A percentile compares a stretch with the other conserved stretches of the same genome.
Conservation (phyloP, 768 basidiomycete genomes). For the Imleria badia region DNA sequence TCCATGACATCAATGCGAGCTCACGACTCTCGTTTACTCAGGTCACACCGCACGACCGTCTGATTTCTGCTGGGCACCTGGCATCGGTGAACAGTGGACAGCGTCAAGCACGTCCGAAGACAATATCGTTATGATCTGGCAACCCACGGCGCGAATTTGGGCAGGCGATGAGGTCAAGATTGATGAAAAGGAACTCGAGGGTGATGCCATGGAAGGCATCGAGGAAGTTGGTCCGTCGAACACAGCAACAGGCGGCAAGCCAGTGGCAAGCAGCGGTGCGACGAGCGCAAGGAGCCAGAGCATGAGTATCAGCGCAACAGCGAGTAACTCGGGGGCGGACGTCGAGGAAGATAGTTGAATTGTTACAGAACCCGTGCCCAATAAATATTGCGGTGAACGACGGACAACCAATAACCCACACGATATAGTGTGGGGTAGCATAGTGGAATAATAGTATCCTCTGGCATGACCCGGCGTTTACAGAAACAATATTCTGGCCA, state of each 20-base stretch:
- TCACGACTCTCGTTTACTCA: constrained; percentile 27
- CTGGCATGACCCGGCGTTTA: constrained; percentile 30
- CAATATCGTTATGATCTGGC: constrained; percentile 97
- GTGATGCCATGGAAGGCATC: constrained; percentile 74
- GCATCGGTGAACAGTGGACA: constrained; percentile 79
- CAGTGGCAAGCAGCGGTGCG: constrained; percentile 26
- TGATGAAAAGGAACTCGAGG: constrained; percentile 82
- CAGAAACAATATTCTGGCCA: constrained; percentile 65
- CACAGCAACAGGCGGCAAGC: constrained; percentile 17
- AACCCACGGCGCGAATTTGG: constrained; percentile 93
- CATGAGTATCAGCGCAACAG: constrained; percentile 57
- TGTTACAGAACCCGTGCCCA: constrained; percentile 4
- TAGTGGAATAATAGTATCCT: background rate
- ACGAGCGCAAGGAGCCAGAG: constrained; percentile 54
- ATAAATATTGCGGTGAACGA: constrained; percentile 13
- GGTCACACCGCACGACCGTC: constrained; percentile 88
- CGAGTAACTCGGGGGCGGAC: constrained; percentile 52
- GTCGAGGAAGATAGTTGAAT: constrained; percentile 34
- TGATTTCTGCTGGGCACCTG: constrained; percentile 96
- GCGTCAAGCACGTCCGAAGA: constrained; percentile 90
- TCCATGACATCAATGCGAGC: background rate
- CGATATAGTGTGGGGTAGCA: background rate
- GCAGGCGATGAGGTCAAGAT: constrained; percentile 86
- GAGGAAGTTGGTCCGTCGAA: constrained; percentile 40
- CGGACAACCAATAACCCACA: constrained; percentile 5